phyloP scores from a whole-genome alignment of 2,329 filamentous ascomycete genomes.

The Scedosporium dehoogii region DNA sequence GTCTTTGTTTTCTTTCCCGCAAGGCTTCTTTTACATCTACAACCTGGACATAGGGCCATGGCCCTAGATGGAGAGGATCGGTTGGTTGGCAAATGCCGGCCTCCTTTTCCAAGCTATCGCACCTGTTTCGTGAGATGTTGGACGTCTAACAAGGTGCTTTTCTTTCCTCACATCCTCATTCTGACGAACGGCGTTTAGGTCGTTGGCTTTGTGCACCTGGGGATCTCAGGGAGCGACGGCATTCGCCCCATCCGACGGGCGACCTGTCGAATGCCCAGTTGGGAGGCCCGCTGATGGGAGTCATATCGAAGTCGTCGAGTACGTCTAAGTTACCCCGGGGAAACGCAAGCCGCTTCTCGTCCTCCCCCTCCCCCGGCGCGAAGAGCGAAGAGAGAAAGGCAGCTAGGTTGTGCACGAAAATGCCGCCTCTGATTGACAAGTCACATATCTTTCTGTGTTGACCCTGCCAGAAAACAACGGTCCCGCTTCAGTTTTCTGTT shows the following conservation, averaged over 20 bases:
- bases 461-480: too few species aligned
- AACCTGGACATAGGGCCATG: too few species aligned
- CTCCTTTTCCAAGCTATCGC: too few species aligned
- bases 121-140: too few species aligned
- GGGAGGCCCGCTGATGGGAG: slow-evolving; percentile 19
- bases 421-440: background rate
- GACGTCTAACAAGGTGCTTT: too few species aligned
- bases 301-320: slow-evolving; percentile 46
- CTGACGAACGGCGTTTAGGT: slow-evolving; percentile 16
- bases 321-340: slow-evolving; percentile 24
- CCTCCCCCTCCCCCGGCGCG: background rate
- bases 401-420: background rate
- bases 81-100: too few species aligned
- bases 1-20: too few species aligned
- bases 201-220: slow-evolving; percentile 33
- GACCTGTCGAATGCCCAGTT: slow-evolving; percentile 29
- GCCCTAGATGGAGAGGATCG: too few species aligned
- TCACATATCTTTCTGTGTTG: background rate
- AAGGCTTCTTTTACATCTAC: too few species aligned
- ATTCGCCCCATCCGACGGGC: background rate
- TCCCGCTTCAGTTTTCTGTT: background rate
- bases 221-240: slow-evolving; percentile 34
- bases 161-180: too few species aligned
- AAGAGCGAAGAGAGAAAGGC: background rate
- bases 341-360: slow-evolving; percentile 1